Percentiles rank a stretch among this genome's conserved stretches.
Evolutionary conservation across 1,284 basidiomycete species (phyloP).

Genomic region (Anthracocystis walkeri): DNA sequence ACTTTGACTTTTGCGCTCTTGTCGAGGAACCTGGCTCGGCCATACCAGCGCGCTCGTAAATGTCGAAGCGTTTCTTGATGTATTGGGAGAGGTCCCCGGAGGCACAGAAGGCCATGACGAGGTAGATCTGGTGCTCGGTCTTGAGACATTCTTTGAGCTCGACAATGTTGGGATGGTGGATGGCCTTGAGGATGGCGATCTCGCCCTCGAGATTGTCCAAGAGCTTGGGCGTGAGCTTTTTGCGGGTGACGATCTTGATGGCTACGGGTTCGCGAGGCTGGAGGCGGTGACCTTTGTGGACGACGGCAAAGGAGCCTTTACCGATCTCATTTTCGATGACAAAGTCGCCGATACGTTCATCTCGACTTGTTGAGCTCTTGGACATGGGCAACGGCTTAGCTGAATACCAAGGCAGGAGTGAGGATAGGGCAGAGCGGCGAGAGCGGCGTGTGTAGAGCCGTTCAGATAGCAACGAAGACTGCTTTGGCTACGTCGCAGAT

Average conservation of each 20-base stretch:
- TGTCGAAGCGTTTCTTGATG: constrained; percentile 74
- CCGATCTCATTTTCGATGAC: constrained; percentile 74
- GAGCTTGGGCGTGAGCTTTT: constrained; percentile 89
- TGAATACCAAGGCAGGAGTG: neutral
- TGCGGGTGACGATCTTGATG: constrained; percentile 92
- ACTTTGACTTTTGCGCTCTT: constrained; percentile 73
- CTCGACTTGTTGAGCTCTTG: constrained; percentile 32
- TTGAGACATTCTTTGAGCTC: constrained; percentile 92
- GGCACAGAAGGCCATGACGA: constrained; percentile 97
- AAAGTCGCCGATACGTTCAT: constrained; percentile 71
- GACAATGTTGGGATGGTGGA: constrained; percentile 93
- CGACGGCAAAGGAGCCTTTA: constrained; percentile 91
- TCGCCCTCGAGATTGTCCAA: constrained; percentile 97
- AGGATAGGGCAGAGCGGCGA: neutral
- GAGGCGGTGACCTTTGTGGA: constrained; percentile 83
- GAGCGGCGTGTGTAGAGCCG: neutral
- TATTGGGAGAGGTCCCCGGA: constrained; percentile 95
- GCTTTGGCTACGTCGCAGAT: neutral
- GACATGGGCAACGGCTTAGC: constrained; percentile 19
- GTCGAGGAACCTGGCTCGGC: constrained; percentile 22
- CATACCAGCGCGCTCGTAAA: constrained; percentile 43
- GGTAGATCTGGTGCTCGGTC: constrained; percentile 91
- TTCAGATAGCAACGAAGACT: no score
- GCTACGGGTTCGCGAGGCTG: constrained; percentile 75
- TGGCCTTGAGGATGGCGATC: constrained; percentile 93